Conservation (phyloP, 1,139 yeast genomes). For the Blastobotrys illinoisensis region DNA sequence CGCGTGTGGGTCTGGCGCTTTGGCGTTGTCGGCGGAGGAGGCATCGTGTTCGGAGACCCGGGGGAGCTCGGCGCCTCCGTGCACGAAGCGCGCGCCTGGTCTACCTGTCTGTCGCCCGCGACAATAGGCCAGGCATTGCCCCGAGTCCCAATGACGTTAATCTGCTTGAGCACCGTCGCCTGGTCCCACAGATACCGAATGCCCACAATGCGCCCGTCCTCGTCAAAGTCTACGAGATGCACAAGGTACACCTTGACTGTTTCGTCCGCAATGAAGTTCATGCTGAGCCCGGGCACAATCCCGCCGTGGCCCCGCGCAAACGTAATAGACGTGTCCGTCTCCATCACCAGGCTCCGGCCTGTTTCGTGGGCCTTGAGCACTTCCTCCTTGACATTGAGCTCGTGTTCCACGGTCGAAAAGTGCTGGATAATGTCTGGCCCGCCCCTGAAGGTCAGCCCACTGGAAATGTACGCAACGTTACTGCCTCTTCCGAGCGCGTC, state of each 20-base stretch:
- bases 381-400: slow-evolving; percentile 17
- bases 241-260: slow-evolving; percentile 23
- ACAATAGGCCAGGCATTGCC: slow-evolving; percentile 31
- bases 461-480: slow-evolving; percentile 21
- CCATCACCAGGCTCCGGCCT: slow-evolving; percentile 20
- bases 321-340: slow-evolving; percentile 23
- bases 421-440: slow-evolving; percentile 20
- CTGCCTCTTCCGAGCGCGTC: slow-evolving; percentile 15
- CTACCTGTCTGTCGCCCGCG: slow-evolving; percentile 22
- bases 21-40: neutral
- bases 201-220: slow-evolving; percentile 14
- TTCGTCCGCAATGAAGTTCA: slow-evolving; percentile 27
- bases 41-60: neutral
- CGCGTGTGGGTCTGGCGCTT: slow-evolving; percentile 3
- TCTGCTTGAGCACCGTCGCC: slow-evolving; percentile 28
- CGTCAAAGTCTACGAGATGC: slow-evolving; percentile 23
- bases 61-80: slow-evolving; percentile 6
- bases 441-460: slow-evolving; percentile 21
- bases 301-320: slow-evolving; percentile 28
- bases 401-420: slow-evolving; percentile 16
- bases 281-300: slow-evolving; percentile 25
- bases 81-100: slow-evolving; percentile 8
- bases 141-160: slow-evolving; percentile 27
- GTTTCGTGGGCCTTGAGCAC: slow-evolving; percentile 19
- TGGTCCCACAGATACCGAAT: slow-evolving; percentile 29